Conservation (phyloP, 495 filamentous ascomycete genomes). For the Pyrenopolyporus hunteri region DNA sequence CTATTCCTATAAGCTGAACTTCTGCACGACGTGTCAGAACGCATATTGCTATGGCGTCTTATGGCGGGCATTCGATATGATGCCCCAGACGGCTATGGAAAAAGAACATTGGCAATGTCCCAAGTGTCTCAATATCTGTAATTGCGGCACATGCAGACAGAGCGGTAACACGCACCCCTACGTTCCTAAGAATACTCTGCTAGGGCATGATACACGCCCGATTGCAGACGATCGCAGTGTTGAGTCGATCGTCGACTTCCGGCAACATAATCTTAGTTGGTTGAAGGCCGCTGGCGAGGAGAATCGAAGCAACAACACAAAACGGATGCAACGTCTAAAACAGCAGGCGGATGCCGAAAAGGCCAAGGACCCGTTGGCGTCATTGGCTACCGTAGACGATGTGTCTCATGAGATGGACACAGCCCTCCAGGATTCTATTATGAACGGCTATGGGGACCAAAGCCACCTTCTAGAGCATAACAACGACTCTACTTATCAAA, state of each 20-base stretch:
- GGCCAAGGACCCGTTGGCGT: conserved; percentile 47
- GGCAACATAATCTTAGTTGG: conserved; percentile 81
- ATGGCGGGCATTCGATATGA: conserved; percentile 85
- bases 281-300: conserved; percentile 61
- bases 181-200: conserved; percentile 78
- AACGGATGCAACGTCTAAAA: conserved; percentile 57
- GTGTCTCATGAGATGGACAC: conserved; percentile 44
- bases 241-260: conserved; percentile 85
- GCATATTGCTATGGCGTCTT: conserved; percentile 88
- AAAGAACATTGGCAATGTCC: conserved; percentile 84
- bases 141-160: conserved; percentile 75
- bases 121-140: conserved; percentile 82
- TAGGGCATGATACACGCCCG: conserved; percentile 87
- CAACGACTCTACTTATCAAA: not conserved
- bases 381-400: conserved; percentile 36
- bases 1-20: conserved; percentile 77
- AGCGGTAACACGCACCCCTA: conserved; percentile 62
- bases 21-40: conserved; percentile 73
- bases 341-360: conserved; percentile 61
- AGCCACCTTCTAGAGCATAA: conserved; percentile 33
- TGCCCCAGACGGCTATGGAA: conserved; percentile 80
- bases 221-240: conserved; percentile 89
- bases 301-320: conserved; percentile 55
- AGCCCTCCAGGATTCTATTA: conserved; percentile 42
- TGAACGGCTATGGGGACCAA: conserved; percentile 46